Base-by-base conservation (phyloP, 768 basidiomycete genomes). In the Pleurotus tuoliensis region DNA sequence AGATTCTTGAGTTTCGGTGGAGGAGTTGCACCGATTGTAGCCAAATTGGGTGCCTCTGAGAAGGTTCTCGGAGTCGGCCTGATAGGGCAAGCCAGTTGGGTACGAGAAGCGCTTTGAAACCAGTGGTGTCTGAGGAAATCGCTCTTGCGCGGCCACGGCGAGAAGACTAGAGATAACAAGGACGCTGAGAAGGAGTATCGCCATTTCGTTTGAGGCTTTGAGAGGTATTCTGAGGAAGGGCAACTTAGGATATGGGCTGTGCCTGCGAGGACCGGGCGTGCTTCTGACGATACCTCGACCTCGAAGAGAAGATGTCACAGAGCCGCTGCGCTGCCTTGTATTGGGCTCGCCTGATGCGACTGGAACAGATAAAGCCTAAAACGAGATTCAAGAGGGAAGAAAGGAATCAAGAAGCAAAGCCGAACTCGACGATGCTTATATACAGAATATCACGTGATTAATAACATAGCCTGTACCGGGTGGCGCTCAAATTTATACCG, bases 21-120 rank as follows among this genome's bases (percentile, higher is more conserved):
- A 82, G 0, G 81, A 78, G 68, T 88, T 89, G 68, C 86, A 88
- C 9, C 72, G 63, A 66, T 87, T 87, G 75, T 86, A 87, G 13
- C 88, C 88, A 16, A 63, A 62, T 65, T 90, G 88, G 13, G 71
- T 65, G 4, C 86, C 87, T 59, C 86, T 82, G 24, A 66, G 64
- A 43, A 71, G 48, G n/a, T 61, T 70, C 58, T 70, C 69, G 47
- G 75, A 65, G 48, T 81, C 77, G 30, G 73, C 81, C 66, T 82
- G 72, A 62, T 79, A 76, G 1, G 83, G 83, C 80, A 83, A 46
- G 45, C 74, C 38, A 24, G 27, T 40, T 4, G 66, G 69, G 5
- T 75, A 58, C 20, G 46, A 12, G 51, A 2, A 6, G 24, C 20
- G 51, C 22, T 53, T 53, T 25, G 39, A 53, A 18, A 24, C 51